These are phyloP conservation scores for Sugiyamaella qingdaonensis DNA, from an alignment of 805 yeast species.

Conservation along the genomic window DNA sequence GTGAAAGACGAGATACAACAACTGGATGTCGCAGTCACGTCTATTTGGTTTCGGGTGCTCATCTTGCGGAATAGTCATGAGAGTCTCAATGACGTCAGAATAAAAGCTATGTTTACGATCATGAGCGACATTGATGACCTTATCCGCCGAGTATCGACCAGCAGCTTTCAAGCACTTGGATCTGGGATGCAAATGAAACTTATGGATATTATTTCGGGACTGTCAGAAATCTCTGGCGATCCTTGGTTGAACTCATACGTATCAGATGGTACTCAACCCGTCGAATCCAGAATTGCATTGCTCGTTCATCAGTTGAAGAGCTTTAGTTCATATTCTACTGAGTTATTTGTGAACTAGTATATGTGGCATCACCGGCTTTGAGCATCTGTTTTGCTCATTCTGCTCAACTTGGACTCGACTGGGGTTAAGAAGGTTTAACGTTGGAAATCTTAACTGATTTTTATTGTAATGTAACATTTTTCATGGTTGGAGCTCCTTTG, in stretches of 20 bases:
- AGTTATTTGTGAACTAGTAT: no score
- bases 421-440: no score
- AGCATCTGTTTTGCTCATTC: no score
- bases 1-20: not conserved
- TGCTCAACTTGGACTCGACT: no score
- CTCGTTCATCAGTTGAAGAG: not conserved
- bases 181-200: not conserved
- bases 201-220: not conserved
- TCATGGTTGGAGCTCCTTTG: no score
- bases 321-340: not conserved
- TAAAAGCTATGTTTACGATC: not conserved
- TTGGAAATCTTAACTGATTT: no score
- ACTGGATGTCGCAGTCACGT: not conserved
- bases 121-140: not conserved
- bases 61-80: not conserved
- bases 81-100: not conserved
- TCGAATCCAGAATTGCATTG: not conserved
- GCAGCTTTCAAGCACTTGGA: constrained; percentile 2
- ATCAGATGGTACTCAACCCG: not conserved
- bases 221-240: constrained; percentile 1
- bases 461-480: no score
- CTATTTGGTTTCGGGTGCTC: not conserved
- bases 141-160: not conserved
- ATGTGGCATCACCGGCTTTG: no score
- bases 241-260: not conserved